These are phyloP conservation scores for Licmophora abbreviata DNA, from an alignment of 108 stramenopile genomes.

Conservation along the genomic window DNA sequence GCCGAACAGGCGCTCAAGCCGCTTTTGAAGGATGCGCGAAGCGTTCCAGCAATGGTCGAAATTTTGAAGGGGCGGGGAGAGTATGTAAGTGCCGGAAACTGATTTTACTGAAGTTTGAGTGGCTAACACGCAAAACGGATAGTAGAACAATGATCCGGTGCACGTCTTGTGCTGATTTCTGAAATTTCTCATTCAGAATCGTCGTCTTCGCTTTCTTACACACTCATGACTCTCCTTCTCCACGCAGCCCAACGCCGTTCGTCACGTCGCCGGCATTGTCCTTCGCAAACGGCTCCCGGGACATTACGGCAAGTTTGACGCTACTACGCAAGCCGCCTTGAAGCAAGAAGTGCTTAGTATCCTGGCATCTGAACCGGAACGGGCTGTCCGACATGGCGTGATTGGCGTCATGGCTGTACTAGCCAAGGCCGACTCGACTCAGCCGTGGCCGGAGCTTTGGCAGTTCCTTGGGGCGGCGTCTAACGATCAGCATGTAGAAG, in stretches of 20 bases:
- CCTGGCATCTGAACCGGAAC: slow-evolving; percentile 70
- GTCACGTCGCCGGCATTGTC: slow-evolving; percentile 88
- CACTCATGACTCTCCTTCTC: slow-evolving; percentile 3
- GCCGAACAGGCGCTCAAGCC: slow-evolving; percentile 86
- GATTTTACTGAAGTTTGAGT: not conserved
- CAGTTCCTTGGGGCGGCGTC: slow-evolving; percentile 69
- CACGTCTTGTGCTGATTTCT: no score
- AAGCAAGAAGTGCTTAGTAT: slow-evolving; percentile 62
- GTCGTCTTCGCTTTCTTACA: not conserved
- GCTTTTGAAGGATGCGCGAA: slow-evolving; percentile 64
- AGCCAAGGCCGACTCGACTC: slow-evolving; percentile 50
- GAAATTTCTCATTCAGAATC: no score
- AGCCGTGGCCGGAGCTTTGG: slow-evolving; percentile 76
- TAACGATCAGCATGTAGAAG: slow-evolving; percentile 45
- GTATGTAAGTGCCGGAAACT: slow-evolving; percentile 54
- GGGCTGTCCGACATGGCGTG: slow-evolving; percentile 72
- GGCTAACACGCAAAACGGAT: not conserved
- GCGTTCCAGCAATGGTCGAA: slow-evolving; percentile 74
- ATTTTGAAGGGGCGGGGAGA: slow-evolving; percentile 38
- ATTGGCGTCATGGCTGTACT: slow-evolving; percentile 73
- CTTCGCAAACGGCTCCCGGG: slow-evolving; percentile 81
- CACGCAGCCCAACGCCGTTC: slow-evolving; percentile 48
- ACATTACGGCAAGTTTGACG: slow-evolving; percentile 74
- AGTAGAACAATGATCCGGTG: no score
- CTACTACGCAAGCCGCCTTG: slow-evolving; percentile 36